Evolutionary conservation across 805 yeast species (phyloP), one percentile per base, ranked within the genome.

Genomic region (Grigorovia jiainica): DNA sequence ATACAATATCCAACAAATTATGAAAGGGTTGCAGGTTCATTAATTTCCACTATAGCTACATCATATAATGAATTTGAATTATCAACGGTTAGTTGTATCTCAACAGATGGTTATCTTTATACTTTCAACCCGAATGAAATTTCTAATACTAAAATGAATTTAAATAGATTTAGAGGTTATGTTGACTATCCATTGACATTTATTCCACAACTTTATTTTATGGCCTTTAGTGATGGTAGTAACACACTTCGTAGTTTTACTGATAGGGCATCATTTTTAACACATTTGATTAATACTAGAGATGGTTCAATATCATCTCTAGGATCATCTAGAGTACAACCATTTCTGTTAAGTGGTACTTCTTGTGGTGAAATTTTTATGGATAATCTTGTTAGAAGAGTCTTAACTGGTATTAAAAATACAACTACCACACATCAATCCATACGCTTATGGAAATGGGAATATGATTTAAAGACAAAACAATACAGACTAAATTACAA

Each of bases 311-410:
- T 69, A 2, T 62, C 66, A 15, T 50, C 72, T 0, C 41, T 70
- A 1, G 70, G 69, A 0, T 48, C 67, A 0, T 71, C 78, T 0
- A 47, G 51, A 10, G 34, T 61, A 8, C 81, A 76, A 46, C 79
- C 80, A 9, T 51, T 72, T 43, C 40, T 68, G 1, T 48, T 73
- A 9, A 51, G 69, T 7, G 79, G 79, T 3, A 69, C 73, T 3
- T 53, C 76, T 2, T 78, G 75, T 51, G 81, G 81, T 1, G 52
- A 58, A 1, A 47, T 75, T 2, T 60, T 60, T 34, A 55, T 73
- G 5, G 62, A 65, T 13, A 74, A 73, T 44, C 40, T 66, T 4
- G 55, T 65, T 2, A 63, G 70, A 53, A 54, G 66, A 40, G 25
- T 64, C 6, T 41, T 68, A 9, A 60, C 64, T 7, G 63, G 64